Conservation (phyloP, 108 stramenopile species). For the Fragilaria crotonensis region DNA sequence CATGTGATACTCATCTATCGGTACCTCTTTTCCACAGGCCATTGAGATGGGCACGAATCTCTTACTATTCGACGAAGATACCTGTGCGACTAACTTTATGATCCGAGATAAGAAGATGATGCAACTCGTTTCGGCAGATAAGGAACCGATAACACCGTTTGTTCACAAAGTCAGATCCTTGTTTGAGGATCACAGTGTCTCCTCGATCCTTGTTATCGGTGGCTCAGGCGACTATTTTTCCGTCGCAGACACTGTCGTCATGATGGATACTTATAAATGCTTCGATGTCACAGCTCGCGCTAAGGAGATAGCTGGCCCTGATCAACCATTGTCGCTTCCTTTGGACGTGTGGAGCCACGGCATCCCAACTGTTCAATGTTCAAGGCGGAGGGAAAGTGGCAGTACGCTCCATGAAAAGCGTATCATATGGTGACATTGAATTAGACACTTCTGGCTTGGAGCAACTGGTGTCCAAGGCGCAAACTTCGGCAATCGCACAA, state of each 20-base stretch:
- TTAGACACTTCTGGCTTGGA: constrained; percentile 66
- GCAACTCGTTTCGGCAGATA: constrained; percentile 81
- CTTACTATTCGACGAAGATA: constrained; percentile 95
- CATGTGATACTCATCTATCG: background rate
- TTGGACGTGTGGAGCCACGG: constrained; percentile 37
- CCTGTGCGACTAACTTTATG: constrained; percentile 93
- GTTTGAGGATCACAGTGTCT: constrained; percentile 65
- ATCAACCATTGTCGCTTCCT: constrained; percentile 26
- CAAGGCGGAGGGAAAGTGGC: constrained; percentile 64
- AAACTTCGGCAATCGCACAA: constrained; percentile 61
- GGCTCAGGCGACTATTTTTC: constrained; percentile 94
- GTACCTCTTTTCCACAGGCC: constrained; percentile 33
- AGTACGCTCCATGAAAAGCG: constrained; percentile 31
- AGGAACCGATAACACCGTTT: constrained; percentile 96
- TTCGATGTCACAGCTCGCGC: constrained; percentile 79
- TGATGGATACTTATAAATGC: constrained; percentile 87
- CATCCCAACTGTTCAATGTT: constrained; percentile 39
- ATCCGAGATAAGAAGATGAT: constrained; percentile 93
- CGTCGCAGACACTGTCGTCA: constrained; percentile 85
- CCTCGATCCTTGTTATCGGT: constrained; percentile 88
- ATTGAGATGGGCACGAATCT: constrained; percentile 81
- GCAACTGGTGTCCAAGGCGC: constrained; percentile 66
- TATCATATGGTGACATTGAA: constrained; percentile 77
- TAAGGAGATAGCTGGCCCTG: constrained; percentile 58
- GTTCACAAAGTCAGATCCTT: constrained; percentile 79